Evolutionary conservation across 768 basidiomycete genomes (phyloP).

Genomic region (Podaxis sp.): DNA sequence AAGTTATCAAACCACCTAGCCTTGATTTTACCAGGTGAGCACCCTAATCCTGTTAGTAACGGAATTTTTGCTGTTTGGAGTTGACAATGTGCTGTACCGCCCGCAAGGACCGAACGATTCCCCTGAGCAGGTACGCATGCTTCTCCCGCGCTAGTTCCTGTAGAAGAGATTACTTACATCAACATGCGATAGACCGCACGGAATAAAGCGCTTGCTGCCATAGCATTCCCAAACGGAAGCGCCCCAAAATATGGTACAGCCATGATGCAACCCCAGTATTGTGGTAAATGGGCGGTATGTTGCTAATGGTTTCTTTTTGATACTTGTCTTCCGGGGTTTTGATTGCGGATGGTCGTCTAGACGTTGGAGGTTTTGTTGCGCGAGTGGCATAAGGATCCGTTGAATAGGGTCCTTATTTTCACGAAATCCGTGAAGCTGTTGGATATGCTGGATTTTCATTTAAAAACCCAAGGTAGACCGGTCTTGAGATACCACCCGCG

Average conservation of each 20-base stretch:
- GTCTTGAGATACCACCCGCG: constrained; percentile 14
- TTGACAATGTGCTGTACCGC: background rate
- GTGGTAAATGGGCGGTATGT: constrained; percentile 84
- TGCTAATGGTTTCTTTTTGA: background rate
- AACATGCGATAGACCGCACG: constrained; percentile 37
- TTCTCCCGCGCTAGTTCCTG: background rate
- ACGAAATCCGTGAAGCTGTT: constrained; percentile 91
- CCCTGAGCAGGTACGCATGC: constrained; percentile 56
- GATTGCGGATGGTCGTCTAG: constrained; percentile 33
- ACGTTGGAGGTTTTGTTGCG: constrained; percentile 65
- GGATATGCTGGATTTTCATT: constrained; percentile 80
- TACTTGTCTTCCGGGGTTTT: background rate
- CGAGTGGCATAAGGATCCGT: constrained; percentile 60
- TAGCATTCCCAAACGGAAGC: constrained; percentile 60
- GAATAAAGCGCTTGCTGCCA: constrained; percentile 58
- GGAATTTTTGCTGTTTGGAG: background rate
- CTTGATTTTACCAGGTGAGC: constrained; percentile 76
- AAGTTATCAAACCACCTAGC: constrained; percentile 89
- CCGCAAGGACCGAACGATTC: constrained; percentile 63
- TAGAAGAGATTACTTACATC: background rate
- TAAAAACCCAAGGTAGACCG: constrained; percentile 51
- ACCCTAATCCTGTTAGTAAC: background rate
- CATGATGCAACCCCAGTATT: constrained; percentile 63
- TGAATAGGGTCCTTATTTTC: constrained; percentile 91
- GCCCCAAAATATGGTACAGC: constrained; percentile 62